A percentile compares a stretch with the other conserved stretches of the same genome.
Conservation (phyloP, 2,329 filamentous ascomycete genomes). For the Leptoxyphium fumago region DNA sequence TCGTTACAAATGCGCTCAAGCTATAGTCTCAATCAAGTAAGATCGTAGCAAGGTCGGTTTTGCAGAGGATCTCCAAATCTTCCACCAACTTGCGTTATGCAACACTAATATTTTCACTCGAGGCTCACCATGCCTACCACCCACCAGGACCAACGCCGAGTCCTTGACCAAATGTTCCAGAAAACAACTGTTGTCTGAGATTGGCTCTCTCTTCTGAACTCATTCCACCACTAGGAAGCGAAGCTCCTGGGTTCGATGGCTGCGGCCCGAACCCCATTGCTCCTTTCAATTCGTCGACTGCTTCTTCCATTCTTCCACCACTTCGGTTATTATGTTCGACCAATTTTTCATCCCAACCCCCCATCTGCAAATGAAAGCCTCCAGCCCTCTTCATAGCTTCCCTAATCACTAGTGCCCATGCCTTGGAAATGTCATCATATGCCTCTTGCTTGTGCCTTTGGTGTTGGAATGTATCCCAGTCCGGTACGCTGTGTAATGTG, state of each 20-base stretch:
- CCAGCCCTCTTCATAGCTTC: conserved; percentile 85
- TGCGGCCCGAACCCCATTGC: conserved; percentile 63
- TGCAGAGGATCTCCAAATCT: too few relatives aligned
- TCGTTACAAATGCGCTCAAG: too few relatives aligned
- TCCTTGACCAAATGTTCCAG: conserved; percentile 33
- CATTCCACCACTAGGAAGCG: conserved; percentile 8
- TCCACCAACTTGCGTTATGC: too few relatives aligned
- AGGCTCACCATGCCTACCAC: conserved; percentile 24
- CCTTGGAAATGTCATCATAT: conserved; percentile 88
- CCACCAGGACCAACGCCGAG: conserved; percentile 41
- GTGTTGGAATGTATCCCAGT: conserved; percentile 80
- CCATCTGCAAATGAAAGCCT: conserved; percentile 77
- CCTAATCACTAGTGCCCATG: conserved; percentile 81
- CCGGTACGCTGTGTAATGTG: conserved; percentile 74
- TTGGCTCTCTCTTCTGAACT: conserved; percentile 26
- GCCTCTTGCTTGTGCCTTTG: conserved; percentile 88
- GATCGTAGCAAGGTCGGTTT: too few relatives aligned
- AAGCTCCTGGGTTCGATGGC: conserved; percentile 8
- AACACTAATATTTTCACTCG: too few relatives aligned
- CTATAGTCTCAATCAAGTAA: too few relatives aligned
- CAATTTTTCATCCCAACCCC: conserved; percentile 82
- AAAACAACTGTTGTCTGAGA: conserved; percentile 34
- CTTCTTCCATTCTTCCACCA: conserved; percentile 64
- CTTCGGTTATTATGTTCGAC: conserved; percentile 78
- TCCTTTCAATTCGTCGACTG: conserved; percentile 60